These are phyloP conservation scores for Chimonanthus salicifolius DNA, from an alignment of 164 flowering plant species.

Conservation along the genomic window DNA sequence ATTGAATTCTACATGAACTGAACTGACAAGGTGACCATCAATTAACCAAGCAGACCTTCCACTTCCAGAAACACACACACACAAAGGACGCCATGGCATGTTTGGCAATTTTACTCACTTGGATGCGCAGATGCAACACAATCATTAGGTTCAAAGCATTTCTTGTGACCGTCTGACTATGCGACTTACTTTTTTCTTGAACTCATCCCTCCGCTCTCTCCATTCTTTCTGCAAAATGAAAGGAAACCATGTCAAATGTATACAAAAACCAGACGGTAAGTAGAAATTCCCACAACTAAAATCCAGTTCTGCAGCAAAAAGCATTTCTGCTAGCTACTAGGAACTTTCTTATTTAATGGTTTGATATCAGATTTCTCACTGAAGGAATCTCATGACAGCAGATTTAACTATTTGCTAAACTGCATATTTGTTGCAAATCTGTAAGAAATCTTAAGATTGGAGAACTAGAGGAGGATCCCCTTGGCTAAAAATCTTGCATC, in stretches of 20 bases:
- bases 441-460: too few relatives aligned
- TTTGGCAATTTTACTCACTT: neutral
- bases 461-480: too few relatives aligned
- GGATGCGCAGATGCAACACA: neutral
- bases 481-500: too few relatives aligned
- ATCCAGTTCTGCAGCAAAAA: too few relatives aligned
- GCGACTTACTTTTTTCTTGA: conserved; percentile 20
- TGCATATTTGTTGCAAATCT: too few relatives aligned
- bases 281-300: too few relatives aligned
- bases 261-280: too few relatives aligned
- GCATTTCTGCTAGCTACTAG: too few relatives aligned
- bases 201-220: conserved; percentile 20
- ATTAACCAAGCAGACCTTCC: conserved; percentile 2
- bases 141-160: conserved; percentile 1
- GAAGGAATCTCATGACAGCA: too few relatives aligned
- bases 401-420: too few relatives aligned
- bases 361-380: too few relatives aligned
- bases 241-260: neutral
- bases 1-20: neutral
- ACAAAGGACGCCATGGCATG: neutral
- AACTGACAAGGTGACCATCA: neutral
- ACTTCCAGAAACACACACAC: neutral
- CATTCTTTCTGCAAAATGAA: conserved; percentile 14
- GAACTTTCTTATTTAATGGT: too few relatives aligned
- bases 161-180: conserved; percentile 20